Percentiles rank a stretch among this genome's conserved stretches.
phyloP scores from a whole-genome alignment of 257 asterid species.

The Primulina eburnea region DNA sequence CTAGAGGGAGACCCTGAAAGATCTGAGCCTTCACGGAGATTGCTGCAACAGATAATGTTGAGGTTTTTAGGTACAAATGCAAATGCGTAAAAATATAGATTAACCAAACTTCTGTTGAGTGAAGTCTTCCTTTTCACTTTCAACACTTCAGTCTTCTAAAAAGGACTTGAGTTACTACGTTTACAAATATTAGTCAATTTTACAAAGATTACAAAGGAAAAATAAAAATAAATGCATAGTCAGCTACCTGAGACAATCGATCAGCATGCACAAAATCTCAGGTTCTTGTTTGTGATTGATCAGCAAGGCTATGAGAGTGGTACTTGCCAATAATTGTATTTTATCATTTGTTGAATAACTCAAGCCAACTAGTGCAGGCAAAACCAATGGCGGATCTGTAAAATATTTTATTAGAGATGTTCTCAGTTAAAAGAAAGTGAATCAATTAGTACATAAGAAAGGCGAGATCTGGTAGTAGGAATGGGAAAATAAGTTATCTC shows the following conservation, averaged over 20 bases:
- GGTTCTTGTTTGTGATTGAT: slow-evolving; percentile 62
- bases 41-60: slow-evolving; percentile 47
- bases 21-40: slow-evolving; percentile 42
- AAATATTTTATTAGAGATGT: slow-evolving; percentile 24
- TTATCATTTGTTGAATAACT: slow-evolving; percentile 45
- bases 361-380: slow-evolving; percentile 63
- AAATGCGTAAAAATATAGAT: slow-evolving; percentile 3
- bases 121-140: not conserved
- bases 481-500: not conserved
- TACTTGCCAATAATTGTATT: slow-evolving; percentile 41
- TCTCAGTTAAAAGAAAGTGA: slow-evolving; percentile 4
- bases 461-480: slow-evolving; percentile 17
- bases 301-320: slow-evolving; percentile 55
- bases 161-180: slow-evolving; percentile 3
- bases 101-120: not conserved
- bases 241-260: slow-evolving; percentile 73
- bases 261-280: slow-evolving; percentile 64
- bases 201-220: slow-evolving; percentile 5
- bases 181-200: not conserved
- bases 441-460: not conserved
- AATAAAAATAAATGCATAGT: not conserved
- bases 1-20: slow-evolving; percentile 30
- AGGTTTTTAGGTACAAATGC: slow-evolving; percentile 16
- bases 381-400: slow-evolving; percentile 68
- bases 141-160: not conserved